These are phyloP conservation scores for Solanum chilense DNA, from an alignment of 257 asterid genomes.

Conservation along the genomic window DNA sequence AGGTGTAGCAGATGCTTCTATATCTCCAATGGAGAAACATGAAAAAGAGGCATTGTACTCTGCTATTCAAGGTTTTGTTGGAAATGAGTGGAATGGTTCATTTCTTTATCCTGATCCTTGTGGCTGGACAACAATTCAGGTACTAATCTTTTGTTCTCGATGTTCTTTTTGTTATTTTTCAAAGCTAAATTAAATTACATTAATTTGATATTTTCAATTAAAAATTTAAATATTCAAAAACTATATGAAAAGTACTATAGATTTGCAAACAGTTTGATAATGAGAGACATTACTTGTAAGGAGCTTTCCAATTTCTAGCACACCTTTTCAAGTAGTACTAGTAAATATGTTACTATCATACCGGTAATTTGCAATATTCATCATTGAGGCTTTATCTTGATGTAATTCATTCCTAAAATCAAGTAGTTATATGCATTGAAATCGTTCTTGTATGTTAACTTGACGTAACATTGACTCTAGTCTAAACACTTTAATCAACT, in stretches of 20 bases:
- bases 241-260: too few species aligned
- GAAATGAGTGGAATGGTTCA: conserved; percentile 24
- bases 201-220: too few species aligned
- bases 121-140: conserved; percentile 32
- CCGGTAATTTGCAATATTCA: neutral
- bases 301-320: neutral
- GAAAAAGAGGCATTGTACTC: conserved; percentile 18
- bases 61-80: conserved; percentile 23
- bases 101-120: conserved; percentile 32
- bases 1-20: neutral
- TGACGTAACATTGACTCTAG: neutral
- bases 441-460: neutral
- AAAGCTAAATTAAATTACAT: too few species aligned
- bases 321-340: neutral
- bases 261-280: neutral
- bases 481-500: neutral
- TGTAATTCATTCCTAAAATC: neutral
- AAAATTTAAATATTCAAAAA: too few species aligned
- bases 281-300: neutral
- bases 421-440: neutral
- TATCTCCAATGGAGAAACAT: conserved; percentile 13
- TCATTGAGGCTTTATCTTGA: neutral
- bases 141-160: neutral
- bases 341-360: neutral
- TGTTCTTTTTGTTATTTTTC: neutral